Evolutionary conservation across 169 alveolate genomes (phyloP).

Genomic region (Plasmodium cynomolgi): DNA sequence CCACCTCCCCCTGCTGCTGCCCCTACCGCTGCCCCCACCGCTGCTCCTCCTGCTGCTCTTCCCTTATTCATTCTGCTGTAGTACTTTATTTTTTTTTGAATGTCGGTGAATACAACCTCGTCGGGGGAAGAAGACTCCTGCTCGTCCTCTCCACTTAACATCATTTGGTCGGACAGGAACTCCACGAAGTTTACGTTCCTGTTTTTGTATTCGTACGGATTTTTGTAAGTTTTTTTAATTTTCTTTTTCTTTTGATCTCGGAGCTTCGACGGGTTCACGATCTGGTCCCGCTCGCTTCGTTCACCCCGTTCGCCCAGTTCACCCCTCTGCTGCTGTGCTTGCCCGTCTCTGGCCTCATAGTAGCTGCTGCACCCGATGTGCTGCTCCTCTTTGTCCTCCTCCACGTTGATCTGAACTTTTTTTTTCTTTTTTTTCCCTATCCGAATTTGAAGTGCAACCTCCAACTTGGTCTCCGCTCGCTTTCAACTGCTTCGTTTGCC

Average conservation of each 20-base stretch:
- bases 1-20: no score
- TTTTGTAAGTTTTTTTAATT: constrained; percentile 16
- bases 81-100: constrained; percentile 6
- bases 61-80: constrained; percentile 11
- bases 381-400: not conserved
- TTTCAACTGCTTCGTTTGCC: not conserved
- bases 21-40: no score
- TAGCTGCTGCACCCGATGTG: not conserved
- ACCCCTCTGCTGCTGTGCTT: not conserved
- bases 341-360: not conserved
- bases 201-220: not conserved
- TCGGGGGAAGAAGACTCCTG: not conserved
- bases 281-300: not conserved
- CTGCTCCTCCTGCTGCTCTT: no score
- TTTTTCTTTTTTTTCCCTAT: not conserved
- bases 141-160: not conserved
- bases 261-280: constrained; percentile 15
- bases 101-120: not conserved
- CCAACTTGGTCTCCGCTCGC: not conserved
- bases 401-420: not conserved
- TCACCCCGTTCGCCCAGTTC: not conserved
- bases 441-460: not conserved
- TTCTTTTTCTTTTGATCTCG: constrained; percentile 21
- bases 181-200: constrained; percentile 42
- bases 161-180: constrained; percentile 42